phyloP scores from a whole-genome alignment of 441 rosid genomes.

The Populus hybrid region DNA sequence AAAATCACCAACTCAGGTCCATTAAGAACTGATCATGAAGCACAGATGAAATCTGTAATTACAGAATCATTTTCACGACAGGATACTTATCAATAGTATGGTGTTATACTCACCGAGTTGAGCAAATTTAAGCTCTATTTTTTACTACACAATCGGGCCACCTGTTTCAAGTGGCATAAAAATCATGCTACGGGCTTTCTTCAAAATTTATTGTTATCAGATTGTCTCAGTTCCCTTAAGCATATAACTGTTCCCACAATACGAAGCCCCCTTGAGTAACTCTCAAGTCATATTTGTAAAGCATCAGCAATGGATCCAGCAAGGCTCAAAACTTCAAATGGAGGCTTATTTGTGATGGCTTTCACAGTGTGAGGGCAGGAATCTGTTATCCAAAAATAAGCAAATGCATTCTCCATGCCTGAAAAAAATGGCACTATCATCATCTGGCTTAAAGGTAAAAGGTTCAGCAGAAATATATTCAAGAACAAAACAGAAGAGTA shows the following conservation, averaged over 20 bases:
- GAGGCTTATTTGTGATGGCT: conserved; percentile 65
- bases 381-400: conserved; percentile 93
- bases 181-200: not conserved
- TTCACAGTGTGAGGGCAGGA: conserved; percentile 92
- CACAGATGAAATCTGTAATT: not conserved
- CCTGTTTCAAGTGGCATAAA: not conserved
- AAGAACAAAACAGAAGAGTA: not conserved
- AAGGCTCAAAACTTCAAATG: conserved; percentile 89
- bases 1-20: not conserved
- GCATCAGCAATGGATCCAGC: conserved; percentile 89
- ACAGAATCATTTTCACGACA: not conserved
- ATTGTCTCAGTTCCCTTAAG: not conserved
- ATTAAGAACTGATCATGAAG: not conserved
- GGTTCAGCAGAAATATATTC: not conserved
- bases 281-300: conserved; percentile 57
- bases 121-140: not conserved
- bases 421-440: conserved; percentile 7
- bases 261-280: not conserved
- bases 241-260: not conserved
- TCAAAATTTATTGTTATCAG: too few species aligned
- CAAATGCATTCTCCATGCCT: conserved; percentile 58
- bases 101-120: not conserved
- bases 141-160: not conserved
- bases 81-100: not conserved
- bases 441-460: not conserved